phyloP scores from a whole-genome alignment of 2,329 filamentous ascomycete genomes.

The Capronia americana region DNA sequence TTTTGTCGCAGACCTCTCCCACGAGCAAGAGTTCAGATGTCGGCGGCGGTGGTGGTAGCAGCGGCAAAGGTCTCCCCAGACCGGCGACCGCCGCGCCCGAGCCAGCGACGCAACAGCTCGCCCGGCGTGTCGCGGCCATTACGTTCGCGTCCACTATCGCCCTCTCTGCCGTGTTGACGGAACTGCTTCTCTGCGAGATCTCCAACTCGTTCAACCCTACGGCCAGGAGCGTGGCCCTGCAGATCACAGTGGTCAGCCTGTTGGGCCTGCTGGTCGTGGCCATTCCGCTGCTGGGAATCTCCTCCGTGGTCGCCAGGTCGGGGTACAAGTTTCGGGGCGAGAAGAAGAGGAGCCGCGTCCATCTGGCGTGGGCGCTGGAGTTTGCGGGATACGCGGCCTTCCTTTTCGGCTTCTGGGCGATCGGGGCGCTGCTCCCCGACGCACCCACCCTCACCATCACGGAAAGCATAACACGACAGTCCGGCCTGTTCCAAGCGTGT shows the following conservation, averaged over 20 bases:
- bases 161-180: constrained; percentile 76
- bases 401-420: constrained; percentile 77
- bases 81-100: constrained; percentile 35
- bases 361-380: constrained; percentile 70
- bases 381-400: constrained; percentile 68
- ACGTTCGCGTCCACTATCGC: constrained; percentile 80
- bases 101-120: constrained; percentile 40
- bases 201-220: constrained; percentile 73
- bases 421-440: constrained; percentile 67
- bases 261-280: constrained; percentile 74
- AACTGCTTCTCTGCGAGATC: constrained; percentile 84
- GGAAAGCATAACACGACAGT: constrained; percentile 44
- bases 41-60: constrained; percentile 12
- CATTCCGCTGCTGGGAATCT: constrained; percentile 80
- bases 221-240: constrained; percentile 71
- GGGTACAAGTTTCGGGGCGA: constrained; percentile 69
- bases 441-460: constrained; percentile 51
- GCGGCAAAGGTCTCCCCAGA: constrained; percentile 32
- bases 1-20: constrained; percentile 58
- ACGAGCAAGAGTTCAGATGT: constrained; percentile 17
- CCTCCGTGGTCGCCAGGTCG: constrained; percentile 63
- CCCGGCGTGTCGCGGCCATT: constrained; percentile 57
- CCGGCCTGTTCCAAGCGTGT: constrained; percentile 62
- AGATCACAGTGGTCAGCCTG: constrained; percentile 72
- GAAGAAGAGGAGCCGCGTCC: constrained; percentile 62